These are phyloP conservation scores for Schoenoplectus tabernaemontani DNA, from an alignment of 202 grass and related monocot genomes.

Conservation along the genomic window DNA sequence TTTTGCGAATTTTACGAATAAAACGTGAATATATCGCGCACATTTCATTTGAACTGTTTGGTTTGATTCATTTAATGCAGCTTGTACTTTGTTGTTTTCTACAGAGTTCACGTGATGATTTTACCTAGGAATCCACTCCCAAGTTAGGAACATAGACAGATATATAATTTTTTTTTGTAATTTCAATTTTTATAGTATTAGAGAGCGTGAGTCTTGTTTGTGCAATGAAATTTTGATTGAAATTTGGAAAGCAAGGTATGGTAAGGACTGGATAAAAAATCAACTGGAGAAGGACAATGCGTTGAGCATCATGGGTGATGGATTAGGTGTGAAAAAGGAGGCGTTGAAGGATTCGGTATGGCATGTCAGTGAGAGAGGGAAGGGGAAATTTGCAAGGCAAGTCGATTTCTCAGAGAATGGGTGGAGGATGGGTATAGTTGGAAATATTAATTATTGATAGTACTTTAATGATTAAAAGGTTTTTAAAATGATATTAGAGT, in stretches of 20 bases:
- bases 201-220: background rate
- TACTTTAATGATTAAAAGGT: too few relatives aligned
- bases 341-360: slow-evolving; percentile 31
- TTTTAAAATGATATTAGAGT: too few relatives aligned
- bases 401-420: slow-evolving; percentile 50
- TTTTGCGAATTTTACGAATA: too few relatives aligned
- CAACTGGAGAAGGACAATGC: slow-evolving; percentile 77
- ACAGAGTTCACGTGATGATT: too few relatives aligned
- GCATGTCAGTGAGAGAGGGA: slow-evolving; percentile 68
- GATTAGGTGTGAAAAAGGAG: background rate
- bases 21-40: too few relatives aligned
- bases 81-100: too few relatives aligned
- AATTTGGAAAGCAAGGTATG: slow-evolving; percentile 26
- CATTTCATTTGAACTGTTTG: too few relatives aligned
- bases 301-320: slow-evolving; percentile 35
- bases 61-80: too few relatives aligned
- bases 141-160: too few relatives aligned
- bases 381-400: slow-evolving; percentile 42
- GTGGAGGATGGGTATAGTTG: slow-evolving; percentile 76
- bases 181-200: background rate
- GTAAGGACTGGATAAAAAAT: slow-evolving; percentile 66
- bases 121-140: too few relatives aligned
- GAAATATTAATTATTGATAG: too few relatives aligned
- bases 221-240: background rate
- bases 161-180: too few relatives aligned